Evolutionary conservation across 1,139 yeast genomes (phyloP), one percentile per base, ranked within the genome.

Genomic region (Kazachstania sp.): DNA sequence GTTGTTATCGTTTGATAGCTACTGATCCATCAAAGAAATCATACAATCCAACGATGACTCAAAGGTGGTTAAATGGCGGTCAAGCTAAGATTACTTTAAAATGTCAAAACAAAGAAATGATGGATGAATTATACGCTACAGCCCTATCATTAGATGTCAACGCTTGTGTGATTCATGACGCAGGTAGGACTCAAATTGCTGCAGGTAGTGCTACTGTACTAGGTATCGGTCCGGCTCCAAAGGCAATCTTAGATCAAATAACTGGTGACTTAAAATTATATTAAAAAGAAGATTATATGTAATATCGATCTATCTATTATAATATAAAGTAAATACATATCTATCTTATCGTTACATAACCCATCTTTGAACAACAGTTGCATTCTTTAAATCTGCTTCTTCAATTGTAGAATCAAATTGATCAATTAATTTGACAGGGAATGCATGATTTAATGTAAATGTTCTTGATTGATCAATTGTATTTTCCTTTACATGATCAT

Each of bases 181-280:
- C 98, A 31, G 98, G 98, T 3, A 75, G 97, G 59, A 94, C 98
- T 0, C 97, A 92, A 64, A 81, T 92, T 44, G 95, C 88, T 11
- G 85, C 96, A 5, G 97, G 97, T 1, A 81, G 94, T 53, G 95
- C 95, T 3, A 92, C 98, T 0, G 97, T 94, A 0, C 69, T 92
- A 29, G 98, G 97, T 0, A 65, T 92, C 30, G 98, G 99, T 0
- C 99, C 99, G 1, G 98, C 96, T 13, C 97, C 97, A n/a, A 86
- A 85, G 58, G 62, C 75, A 0, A 79, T 82, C 0, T 66, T 92
- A 49, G 96, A 92, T 63, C 78, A 82, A 60, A 80, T 92, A 46
- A 88, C 97, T 0, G 83, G 86, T 9, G 81, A 75, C 31, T 71
- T 92, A 58, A 86, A 84, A 63, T 70, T 92, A 51, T 87, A 85